Base-by-base conservation (phyloP, 139 green algal genomes). In the Astrephomene gubernaculifera region DNA sequence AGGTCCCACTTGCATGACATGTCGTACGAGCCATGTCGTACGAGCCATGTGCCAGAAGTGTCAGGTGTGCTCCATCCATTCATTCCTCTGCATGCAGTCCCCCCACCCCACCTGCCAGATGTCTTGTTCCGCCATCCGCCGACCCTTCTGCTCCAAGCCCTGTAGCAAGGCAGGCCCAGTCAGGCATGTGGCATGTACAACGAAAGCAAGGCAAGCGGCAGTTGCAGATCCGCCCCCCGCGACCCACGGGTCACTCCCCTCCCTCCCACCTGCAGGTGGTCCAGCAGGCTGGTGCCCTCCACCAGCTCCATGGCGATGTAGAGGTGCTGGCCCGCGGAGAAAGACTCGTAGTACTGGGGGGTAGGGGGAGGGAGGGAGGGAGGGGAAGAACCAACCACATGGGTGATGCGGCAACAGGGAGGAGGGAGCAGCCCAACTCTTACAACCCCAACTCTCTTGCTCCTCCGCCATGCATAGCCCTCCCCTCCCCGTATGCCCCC, bases 301-400 rank as follows among this genome's bases (percentile, higher is more conserved):
- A 91, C 90, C 45, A 91, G 85, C 87, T 93, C 90, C 90, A 93
- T 93, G 19, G 61, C 71, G 81, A 93, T 93, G 85, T 91, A 93
- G 61, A 91, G 68, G 85, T 90, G 72, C 3, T 69, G 75, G 4
- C 83, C 87, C 4, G 79, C 72, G 19, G 54, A 71, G 44, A 93
- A 93, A 5, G 79, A 87, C 90, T 93, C 90, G 67, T 93, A 91
- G 85, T 93, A 93, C 75, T 90, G 83, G 2, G 7, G 35, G 39
- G 53, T 9, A 21, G 44, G 67, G 29, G 67, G 35, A 2, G 38
- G 44, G 21, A 71, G 38, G 45, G n/a, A 57, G 49, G 53, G 17
- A 38, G 61, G 10, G 63, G 41, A 65, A 17, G 61, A n/a, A 36
- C n/a, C n/a, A n/a, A n/a, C n/a, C n/a, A n/a, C n/a, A n/a, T n/a